phyloP scores from a whole-genome alignment of 768 basidiomycete genomes.

The Cyathus striatus region DNA sequence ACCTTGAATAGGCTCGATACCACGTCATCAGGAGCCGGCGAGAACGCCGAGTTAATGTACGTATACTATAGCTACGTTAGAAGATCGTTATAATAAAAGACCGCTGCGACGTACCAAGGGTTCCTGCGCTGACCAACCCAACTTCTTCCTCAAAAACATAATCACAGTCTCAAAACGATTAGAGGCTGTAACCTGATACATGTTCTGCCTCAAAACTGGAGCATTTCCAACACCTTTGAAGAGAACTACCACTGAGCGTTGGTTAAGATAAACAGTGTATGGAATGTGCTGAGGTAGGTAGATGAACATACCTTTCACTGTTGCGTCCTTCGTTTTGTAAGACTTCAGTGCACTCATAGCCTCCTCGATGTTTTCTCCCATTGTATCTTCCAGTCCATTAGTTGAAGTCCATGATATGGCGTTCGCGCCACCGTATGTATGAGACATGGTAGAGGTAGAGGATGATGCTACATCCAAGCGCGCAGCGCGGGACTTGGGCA shows the following conservation, averaged over 20 bases:
- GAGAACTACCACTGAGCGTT: background rate
- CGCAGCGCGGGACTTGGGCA: no score
- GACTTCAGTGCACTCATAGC: slow-evolving; percentile 71
- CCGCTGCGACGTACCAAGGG: background rate
- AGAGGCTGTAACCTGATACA: background rate
- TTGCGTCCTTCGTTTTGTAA: slow-evolving; percentile 82
- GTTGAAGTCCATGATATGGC: slow-evolving; percentile 23
- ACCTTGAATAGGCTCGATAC: background rate
- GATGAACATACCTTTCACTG: slow-evolving; percentile 55
- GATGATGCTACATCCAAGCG: no score
- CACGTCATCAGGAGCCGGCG: background rate
- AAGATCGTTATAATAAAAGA: no score
- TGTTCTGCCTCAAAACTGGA: background rate
- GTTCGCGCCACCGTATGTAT: slow-evolving; percentile 18
- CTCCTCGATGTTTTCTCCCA: slow-evolving; percentile 31
- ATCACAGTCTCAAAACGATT: background rate
- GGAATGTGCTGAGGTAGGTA: background rate
- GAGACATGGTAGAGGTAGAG: slow-evolving; percentile 13
- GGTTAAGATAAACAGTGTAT: no score
- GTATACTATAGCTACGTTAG: background rate
- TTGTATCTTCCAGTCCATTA: slow-evolving; percentile 22
- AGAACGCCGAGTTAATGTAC: background rate
- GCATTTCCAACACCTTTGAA: background rate
- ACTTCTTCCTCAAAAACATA: background rate
- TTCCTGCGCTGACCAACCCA: background rate